phyloP scores from a whole-genome alignment of 2,329 filamentous ascomycete genomes.

The Aureobasidium sp. region DNA sequence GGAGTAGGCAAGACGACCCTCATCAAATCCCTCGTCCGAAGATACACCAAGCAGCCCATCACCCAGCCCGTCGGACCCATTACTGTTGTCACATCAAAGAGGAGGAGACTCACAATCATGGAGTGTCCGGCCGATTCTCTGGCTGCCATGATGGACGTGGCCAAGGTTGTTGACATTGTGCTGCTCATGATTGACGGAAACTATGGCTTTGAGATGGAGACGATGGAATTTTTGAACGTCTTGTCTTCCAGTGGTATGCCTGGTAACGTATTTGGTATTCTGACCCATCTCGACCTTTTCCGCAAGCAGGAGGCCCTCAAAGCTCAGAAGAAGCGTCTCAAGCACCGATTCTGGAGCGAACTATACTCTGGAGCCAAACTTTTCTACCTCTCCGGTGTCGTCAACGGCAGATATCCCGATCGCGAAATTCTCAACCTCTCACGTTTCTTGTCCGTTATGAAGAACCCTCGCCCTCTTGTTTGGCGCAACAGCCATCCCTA shows the following conservation, averaged over 20 bases:
- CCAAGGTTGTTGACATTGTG: constrained; percentile 95
- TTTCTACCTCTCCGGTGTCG: constrained; percentile 92
- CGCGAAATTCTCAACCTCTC: constrained; percentile 93
- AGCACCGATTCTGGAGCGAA: constrained; percentile 94
- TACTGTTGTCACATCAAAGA: constrained; percentile 93
- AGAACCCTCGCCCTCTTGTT: constrained; percentile 90
- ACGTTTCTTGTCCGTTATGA: constrained; percentile 96
- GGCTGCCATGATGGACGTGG: constrained; percentile 91
- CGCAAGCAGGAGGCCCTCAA: constrained; percentile 85
- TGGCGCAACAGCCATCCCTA: constrained; percentile 98
- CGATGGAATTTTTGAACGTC: constrained; percentile 97
- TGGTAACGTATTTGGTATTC: constrained; percentile 92
- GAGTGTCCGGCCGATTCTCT: constrained; percentile 93
- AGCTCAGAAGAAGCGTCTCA: constrained; percentile 90
- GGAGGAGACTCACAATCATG: constrained; percentile 86
- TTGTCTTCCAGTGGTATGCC: constrained; percentile 92
- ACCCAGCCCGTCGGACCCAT: constrained; percentile 84
- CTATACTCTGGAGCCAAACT: constrained; percentile 94
- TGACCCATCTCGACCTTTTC: constrained; percentile 94
- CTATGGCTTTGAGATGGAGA: constrained; percentile 99
- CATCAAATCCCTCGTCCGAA: constrained; percentile 84
- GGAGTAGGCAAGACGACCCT: constrained; percentile 93
- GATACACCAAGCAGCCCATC: constrained; percentile 93
- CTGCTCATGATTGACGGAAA: constrained; percentile 98
- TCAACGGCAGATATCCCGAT: constrained; percentile 94